Evolutionary conservation across 371 early-diverging fungal genomes (phyloP).

Genomic region (Mucor piriformis): DNA sequence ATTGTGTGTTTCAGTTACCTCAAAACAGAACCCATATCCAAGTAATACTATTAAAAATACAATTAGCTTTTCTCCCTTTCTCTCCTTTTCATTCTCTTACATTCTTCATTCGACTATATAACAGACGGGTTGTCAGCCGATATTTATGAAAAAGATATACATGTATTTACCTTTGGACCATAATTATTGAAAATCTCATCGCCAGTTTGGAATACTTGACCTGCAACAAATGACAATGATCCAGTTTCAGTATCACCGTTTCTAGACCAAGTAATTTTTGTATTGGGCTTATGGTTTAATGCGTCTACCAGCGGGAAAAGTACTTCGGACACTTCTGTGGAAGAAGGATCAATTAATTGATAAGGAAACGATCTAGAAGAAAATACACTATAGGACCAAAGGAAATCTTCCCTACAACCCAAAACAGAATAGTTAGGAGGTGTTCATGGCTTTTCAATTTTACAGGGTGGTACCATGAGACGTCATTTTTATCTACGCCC

Average conservation of each 20-base stretch:
- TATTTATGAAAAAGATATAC: neutral
- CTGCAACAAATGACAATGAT: conserved; percentile 39
- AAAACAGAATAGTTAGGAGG: neutral
- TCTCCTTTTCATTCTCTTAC: conserved; percentile 31
- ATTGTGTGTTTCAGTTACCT: conserved; percentile 19
- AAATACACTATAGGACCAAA: conserved; percentile 62
- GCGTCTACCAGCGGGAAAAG: conserved; percentile 62
- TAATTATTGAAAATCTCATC: conserved; percentile 67
- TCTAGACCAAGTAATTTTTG: conserved; percentile 56
- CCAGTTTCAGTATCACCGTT: conserved; percentile 33
- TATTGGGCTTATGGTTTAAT: conserved; percentile 59
- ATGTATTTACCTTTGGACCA: conserved; percentile 61
- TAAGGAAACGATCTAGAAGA: conserved; percentile 68
- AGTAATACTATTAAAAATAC: conserved; percentile 39
- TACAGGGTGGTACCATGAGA: conserved; percentile 36
- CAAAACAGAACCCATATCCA: conserved; percentile 69
- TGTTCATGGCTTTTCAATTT: conserved; percentile 7
- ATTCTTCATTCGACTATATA: conserved; percentile 67
- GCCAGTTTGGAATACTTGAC: conserved; percentile 36
- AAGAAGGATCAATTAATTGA: conserved; percentile 42
- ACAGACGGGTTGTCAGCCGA: neutral
- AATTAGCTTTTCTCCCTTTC: neutral
- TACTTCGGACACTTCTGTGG: conserved; percentile 38
- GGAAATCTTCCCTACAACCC: conserved; percentile 53
- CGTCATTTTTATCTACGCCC: conserved; percentile 21